Percentiles rank a stretch among this genome's conserved stretches.
phyloP scores from a whole-genome alignment of 345 rosid species.

The Dimocarpus longan region DNA sequence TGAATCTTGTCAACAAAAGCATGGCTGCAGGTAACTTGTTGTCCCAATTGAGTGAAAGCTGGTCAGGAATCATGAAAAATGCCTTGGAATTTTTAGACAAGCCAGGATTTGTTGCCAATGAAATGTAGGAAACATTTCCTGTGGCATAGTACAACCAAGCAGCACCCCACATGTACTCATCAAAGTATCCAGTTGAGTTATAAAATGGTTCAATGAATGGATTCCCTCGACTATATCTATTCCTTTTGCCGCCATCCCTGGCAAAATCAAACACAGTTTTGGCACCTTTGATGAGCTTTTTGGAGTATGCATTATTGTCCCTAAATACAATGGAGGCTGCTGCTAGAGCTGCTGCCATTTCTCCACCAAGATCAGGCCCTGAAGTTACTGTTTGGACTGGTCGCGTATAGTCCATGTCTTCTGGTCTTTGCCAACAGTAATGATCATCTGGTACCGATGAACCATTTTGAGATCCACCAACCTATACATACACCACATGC shows the following conservation, averaged over 20 bases:
- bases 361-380: constrained; percentile 73
- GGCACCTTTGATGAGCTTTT: constrained; percentile 63
- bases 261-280: constrained; percentile 58
- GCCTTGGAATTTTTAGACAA: constrained; percentile 60
- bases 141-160: constrained; percentile 91
- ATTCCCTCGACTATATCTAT: constrained; percentile 47
- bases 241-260: constrained; percentile 49
- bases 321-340: constrained; percentile 82
- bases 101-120: constrained; percentile 57
- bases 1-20: constrained; percentile 74
- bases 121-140: constrained; percentile 62
- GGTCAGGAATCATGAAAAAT: constrained; percentile 38
- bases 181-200: constrained; percentile 74
- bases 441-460: constrained; percentile 70
- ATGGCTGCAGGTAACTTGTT: constrained; percentile 91
- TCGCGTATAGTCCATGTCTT: constrained; percentile 75
- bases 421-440: constrained; percentile 80
- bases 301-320: constrained; percentile 52
- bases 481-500: constrained; percentile 31
- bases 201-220: constrained; percentile 49
- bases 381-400: constrained; percentile 38
- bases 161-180: constrained; percentile 87
- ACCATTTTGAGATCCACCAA: constrained; percentile 62
- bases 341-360: constrained; percentile 75
- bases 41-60: constrained; percentile 66